phyloP scores from a whole-genome alignment of 2,329 filamentous ascomycete genomes.

The Teratosphaeria pseudoeucalypti region DNA sequence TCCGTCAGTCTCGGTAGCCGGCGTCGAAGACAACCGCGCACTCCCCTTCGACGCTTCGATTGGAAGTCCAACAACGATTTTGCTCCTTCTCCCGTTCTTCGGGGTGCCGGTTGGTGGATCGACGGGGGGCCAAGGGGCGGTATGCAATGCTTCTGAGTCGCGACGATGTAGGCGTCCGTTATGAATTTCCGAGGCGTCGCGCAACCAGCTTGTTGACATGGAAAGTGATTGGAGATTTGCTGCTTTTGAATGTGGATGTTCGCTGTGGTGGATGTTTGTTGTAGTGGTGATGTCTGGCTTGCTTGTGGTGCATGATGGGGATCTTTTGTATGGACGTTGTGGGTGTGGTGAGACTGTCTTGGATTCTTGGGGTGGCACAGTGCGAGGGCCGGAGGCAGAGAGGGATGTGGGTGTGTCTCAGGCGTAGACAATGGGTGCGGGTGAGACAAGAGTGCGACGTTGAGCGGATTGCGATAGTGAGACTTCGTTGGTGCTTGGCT shows the following conservation, averaged over 20 bases:
- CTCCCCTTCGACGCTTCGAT: not conserved
- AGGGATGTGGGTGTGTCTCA: too few relatives aligned
- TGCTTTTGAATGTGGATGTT: not conserved
- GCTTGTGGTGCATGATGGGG: not conserved
- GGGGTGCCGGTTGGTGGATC: not conserved
- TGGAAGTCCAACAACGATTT: not conserved
- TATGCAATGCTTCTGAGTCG: not conserved
- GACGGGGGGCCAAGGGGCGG: not conserved
- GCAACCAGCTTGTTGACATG: not conserved
- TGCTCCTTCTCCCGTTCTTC: not conserved
- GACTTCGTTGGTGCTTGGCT: too few relatives aligned
- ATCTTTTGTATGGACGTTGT: not conserved
- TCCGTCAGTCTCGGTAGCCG: not conserved
- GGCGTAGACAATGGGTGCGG: too few relatives aligned
- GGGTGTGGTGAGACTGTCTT: too few relatives aligned
- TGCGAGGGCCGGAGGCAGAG: too few relatives aligned
- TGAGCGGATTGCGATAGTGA: too few relatives aligned
- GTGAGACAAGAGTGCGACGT: too few relatives aligned
- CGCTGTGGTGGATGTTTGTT: not conserved
- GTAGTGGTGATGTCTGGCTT: not conserved
- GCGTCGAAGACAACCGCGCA: not conserved
- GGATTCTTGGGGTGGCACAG: too few relatives aligned
- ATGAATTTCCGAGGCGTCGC: not conserved
- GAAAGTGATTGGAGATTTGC: not conserved
- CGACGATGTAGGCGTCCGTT: not conserved